These are phyloP conservation scores for Pichia scutulata DNA, from an alignment of 805 yeast genomes.

Conservation along the genomic window DNA sequence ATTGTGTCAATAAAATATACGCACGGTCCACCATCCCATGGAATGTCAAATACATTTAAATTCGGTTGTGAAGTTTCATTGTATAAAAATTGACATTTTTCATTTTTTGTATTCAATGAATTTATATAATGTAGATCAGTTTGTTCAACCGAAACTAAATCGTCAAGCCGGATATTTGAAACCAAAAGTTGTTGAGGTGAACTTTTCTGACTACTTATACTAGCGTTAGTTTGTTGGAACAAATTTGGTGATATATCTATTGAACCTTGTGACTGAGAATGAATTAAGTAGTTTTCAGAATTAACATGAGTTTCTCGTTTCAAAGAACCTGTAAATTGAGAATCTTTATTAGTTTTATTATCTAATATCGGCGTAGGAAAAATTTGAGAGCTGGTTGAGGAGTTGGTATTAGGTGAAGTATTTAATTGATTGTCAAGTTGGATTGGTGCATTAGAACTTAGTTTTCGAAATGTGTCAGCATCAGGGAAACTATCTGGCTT, in stretches of 20 bases:
- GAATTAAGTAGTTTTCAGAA: not conserved
- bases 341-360: not conserved
- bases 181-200: not conserved
- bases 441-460: too few relatives aligned
- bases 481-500: not conserved
- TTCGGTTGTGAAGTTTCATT: slow-evolving; percentile 6
- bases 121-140: not conserved
- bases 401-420: not conserved
- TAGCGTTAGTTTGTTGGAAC: not conserved
- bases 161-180: not conserved
- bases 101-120: not conserved
- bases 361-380: not conserved
- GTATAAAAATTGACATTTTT: not conserved
- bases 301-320: not conserved
- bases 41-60: slow-evolving; percentile 1
- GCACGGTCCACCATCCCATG: slow-evolving; percentile 5
- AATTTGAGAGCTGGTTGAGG: not conserved
- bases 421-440: not conserved
- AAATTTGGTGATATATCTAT: not conserved
- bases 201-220: not conserved
- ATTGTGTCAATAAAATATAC: slow-evolving; percentile 4
- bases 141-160: slow-evolving; percentile 4
- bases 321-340: not conserved
- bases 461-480: not conserved
- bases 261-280: not conserved